Conservation (phyloP, 1,284 basidiomycete genomes). For the Inonotus hispidus region DNA sequence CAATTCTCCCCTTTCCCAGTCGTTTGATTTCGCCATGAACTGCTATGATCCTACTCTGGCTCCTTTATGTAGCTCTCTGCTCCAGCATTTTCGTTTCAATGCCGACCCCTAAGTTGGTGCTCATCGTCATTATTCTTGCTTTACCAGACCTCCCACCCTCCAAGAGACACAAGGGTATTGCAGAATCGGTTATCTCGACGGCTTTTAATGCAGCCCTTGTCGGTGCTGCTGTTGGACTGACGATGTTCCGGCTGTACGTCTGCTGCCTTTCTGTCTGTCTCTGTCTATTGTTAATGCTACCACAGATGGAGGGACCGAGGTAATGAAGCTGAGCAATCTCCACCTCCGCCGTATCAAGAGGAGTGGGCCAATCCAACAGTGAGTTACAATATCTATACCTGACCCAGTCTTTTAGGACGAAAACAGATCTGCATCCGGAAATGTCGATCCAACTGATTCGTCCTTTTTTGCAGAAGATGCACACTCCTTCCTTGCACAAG, state of each 20-base stretch:
- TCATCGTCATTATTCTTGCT: slow-evolving; percentile 11
- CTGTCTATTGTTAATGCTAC: slow-evolving; percentile 23
- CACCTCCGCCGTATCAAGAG: slow-evolving; percentile 62
- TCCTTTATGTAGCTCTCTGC: not conserved
- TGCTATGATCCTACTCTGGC: not conserved
- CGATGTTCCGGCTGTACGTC: slow-evolving; percentile 75
- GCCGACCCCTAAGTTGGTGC: not conserved
- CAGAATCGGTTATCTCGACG: slow-evolving; percentile 72
- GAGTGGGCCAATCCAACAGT: slow-evolving; percentile 43
- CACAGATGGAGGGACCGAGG: slow-evolving; percentile 64
- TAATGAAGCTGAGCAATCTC: slow-evolving; percentile 42
- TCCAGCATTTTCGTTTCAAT: not conserved
- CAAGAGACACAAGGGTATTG: slow-evolving; percentile 61
- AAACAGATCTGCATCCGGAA: not conserved
- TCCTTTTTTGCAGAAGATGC: not conserved
- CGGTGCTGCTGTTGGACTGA: slow-evolving; percentile 75
- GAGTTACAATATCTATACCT: slow-evolving; percentile 7
- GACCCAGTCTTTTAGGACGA: too few species aligned
- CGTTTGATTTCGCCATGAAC: not conserved
- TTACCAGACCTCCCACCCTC: slow-evolving; percentile 40
- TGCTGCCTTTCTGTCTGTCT: slow-evolving; percentile 1
- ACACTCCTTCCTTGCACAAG: not conserved
- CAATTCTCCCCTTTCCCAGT: not conserved
- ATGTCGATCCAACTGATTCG: not conserved
- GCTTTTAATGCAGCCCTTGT: slow-evolving; percentile 76